phyloP scores from a whole-genome alignment of 179 eudicot genomes.

The Heliamphora pulchella region DNA sequence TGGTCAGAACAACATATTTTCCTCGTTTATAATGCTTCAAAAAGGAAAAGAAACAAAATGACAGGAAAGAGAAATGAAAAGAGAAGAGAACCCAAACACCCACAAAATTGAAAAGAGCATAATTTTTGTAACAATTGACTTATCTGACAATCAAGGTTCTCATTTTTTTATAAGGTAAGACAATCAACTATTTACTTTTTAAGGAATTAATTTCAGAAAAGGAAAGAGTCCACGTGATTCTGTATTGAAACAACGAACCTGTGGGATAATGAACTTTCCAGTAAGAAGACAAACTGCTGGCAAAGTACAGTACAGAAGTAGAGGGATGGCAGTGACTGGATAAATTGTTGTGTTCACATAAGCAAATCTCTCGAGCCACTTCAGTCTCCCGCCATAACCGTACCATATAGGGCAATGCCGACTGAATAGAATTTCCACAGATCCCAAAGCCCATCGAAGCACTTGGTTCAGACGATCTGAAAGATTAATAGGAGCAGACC shows the following conservation, averaged over 20 bases:
- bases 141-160: no score
- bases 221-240: not conserved
- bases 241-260: conserved; percentile 36
- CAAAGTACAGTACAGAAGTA: conserved; percentile 60
- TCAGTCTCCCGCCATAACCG: conserved; percentile 66
- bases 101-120: not conserved
- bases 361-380: conserved; percentile 80
- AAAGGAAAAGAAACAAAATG: not conserved
- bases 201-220: not conserved
- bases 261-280: conserved; percentile 75
- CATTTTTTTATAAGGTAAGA: no score
- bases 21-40: not conserved
- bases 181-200: not conserved
- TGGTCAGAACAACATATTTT: not conserved
- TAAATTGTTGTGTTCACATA: conserved; percentile 74
- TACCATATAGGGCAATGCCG: conserved; percentile 86
- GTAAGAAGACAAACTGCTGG: conserved; percentile 82
- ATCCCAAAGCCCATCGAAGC: conserved; percentile 84
- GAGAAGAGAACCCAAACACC: not conserved
- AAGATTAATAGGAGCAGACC: conserved; percentile 84
- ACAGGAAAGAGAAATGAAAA: not conserved
- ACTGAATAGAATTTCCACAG: conserved; percentile 73
- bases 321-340: conserved; percentile 73
- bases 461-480: conserved; percentile 84
- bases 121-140: not conserved